Conservation (phyloP, 225 moss, liverwort and hornwort species). For the Asterella californica region DNA sequence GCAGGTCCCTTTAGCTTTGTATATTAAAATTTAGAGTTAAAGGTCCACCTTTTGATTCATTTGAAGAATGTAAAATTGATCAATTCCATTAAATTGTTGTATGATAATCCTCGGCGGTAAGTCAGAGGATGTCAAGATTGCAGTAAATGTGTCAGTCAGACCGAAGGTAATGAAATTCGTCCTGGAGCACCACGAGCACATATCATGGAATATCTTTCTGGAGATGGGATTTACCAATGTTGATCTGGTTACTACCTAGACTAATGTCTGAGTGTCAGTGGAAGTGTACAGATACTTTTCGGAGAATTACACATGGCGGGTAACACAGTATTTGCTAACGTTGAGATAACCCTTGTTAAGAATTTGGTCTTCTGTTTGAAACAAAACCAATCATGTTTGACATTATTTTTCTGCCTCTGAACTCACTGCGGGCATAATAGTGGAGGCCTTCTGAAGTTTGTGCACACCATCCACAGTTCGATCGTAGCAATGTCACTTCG, state of each 20-base stretch:
- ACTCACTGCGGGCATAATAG: too few species aligned
- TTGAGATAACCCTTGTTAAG: too few species aligned
- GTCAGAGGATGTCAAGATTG: conserved; percentile 17
- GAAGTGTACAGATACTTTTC: neutral
- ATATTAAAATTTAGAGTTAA: conserved; percentile 29
- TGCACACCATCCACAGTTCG: too few species aligned
- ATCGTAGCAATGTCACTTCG: too few species aligned
- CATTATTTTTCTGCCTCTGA: too few species aligned
- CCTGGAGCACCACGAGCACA: conserved; percentile 9
- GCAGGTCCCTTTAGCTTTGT: conserved; percentile 28
- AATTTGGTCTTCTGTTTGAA: too few species aligned
- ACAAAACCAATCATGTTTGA: too few species aligned
- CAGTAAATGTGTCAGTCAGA: conserved; percentile 5
- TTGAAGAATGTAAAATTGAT: conserved; percentile 29
- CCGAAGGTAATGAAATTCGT: conserved; percentile 8
- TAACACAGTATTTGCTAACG: too few species aligned
- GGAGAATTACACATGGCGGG: neutral
- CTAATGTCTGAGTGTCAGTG: neutral
- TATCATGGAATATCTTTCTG: neutral
- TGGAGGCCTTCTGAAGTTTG: too few species aligned
- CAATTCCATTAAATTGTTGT: conserved; percentile 23
- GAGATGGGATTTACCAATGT: neutral
- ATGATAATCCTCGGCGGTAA: conserved; percentile 14
- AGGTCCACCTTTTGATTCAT: conserved; percentile 28
- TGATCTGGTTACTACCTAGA: neutral